Evolutionary conservation across 169 alveolate species (phyloP), one percentile per base, ranked within the genome.

Genomic region (Plasmodium cynomolgi): DNA sequence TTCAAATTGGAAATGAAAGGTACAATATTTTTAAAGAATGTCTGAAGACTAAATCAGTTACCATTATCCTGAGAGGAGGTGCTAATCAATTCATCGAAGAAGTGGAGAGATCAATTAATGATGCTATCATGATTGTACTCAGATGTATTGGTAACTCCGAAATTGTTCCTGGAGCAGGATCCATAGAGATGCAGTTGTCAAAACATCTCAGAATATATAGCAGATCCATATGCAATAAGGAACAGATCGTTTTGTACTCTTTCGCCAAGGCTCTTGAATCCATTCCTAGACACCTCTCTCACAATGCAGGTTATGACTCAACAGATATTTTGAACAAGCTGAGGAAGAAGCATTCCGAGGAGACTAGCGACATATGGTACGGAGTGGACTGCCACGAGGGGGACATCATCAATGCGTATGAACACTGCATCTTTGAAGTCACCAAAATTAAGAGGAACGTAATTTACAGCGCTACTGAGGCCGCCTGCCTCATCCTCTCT

Each of bases 151-250:
- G 98, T 91, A 97, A 99, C 41, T 92, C 97, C 34, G 96, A 96
- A 56, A 97, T 99, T 26, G 99, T 99, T 72, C 99, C 99, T 5
- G 99, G 99, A 33, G 99, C 99, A 13, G 99, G 99, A 1, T 99
- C 99, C 11, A 97, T 98, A 15, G 99, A 98, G 95, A 96, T 96
- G 98, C 96, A 95, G 68, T 56, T 96, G 20, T 95, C 97, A 1
- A 95, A 94, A 44, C 77, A 83, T 34, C 91, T 96, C 84, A 68
- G 95, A 34, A 96, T 94, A 9, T 96, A 96, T 88, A 91, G 96
- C 56, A 95, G 98, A 93, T 86, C 97, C 1, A 97, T 98, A 58
- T 94, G 96, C 39, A 99, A 99, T 54, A 99, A 98, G 86, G 98
- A 98, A 88, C 99, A 98, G 96, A 96, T 98, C 4, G 98, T 99